Base-by-base conservation (phyloP, 129 eudicot species). In the Pittosporum tobira region DNA sequence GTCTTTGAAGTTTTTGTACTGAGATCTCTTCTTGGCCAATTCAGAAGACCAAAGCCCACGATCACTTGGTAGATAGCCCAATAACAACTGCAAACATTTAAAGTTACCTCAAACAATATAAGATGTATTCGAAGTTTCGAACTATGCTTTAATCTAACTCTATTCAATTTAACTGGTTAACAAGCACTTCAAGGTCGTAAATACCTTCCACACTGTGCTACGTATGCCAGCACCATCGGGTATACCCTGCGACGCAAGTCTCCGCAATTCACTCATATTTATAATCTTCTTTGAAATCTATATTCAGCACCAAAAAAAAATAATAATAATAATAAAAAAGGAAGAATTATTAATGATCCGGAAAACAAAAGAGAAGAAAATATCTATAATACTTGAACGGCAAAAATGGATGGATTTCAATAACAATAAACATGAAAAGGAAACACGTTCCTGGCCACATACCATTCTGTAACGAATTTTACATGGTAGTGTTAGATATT, bases 161-260 rank as follows among this genome's bases (percentile, higher is more conserved):
- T 4, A 6, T 45, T 59, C 46, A 36, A 59, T 27, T 46, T 29
- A 54, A n/a, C n/a, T n/a, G n/a, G 15, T 61, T 40, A 36, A 24
- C 43, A 20, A 10, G 54, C 24, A 58, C 20, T 20, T 3, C 20
- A 62, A 69, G 1, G 31, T 25, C 14, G 27, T 48, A 16, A 58
- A 13, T 29, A 91, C 98, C 96, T 93, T 93, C 99, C 99, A 93
- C 48, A 87, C 96, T 7, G 87, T 77, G 7, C 94, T 73, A 24
- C 99, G 85, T 44, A 93, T 69, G 38, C 91, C 91, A 62, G 88
- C 81, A 62, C 73, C 84, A 67, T 93, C 99, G 11, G 99, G 99
- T 61, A 83, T 74, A 59, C 99, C 94, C 54, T 80, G 84, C 24
- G 96, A 87, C 36, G 94, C 91, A 29, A 93, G 79, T 66, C 88